These are phyloP conservation scores for Pseudotulostoma volvatum DNA, from an alignment of 495 filamentous ascomycete species.

Conservation along the genomic window DNA sequence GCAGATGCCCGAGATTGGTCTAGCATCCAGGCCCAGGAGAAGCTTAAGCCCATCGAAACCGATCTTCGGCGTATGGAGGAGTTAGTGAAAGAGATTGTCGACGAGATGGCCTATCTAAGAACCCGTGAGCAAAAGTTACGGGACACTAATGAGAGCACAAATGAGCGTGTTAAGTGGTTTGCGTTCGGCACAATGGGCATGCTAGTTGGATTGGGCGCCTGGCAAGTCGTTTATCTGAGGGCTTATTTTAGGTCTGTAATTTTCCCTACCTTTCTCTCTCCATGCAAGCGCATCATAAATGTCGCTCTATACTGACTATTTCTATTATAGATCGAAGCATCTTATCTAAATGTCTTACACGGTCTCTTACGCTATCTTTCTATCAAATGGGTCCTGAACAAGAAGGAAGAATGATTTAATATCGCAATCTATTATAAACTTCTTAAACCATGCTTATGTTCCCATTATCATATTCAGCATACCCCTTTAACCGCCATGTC, in stretches of 20 bases:
- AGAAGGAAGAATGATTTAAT: too few species aligned
- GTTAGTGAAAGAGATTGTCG: constrained; percentile 63
- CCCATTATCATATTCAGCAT: too few species aligned
- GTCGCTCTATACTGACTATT: neutral
- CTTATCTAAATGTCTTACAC: constrained; percentile 1
- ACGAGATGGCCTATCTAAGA: constrained; percentile 86
- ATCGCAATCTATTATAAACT: too few species aligned
- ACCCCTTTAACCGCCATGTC: too few species aligned
- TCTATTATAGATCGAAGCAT: constrained; percentile 4
- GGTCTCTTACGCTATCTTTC: neutral
- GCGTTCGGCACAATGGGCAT: constrained; percentile 89
- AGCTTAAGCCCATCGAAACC: constrained; percentile 92
- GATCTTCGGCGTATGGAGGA: constrained; percentile 89
- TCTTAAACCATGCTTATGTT: too few species aligned
- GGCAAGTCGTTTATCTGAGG: constrained; percentile 94
- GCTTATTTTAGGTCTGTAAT: constrained; percentile 75
- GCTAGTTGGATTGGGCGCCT: constrained; percentile 75
- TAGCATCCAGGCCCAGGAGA: constrained; percentile 88
- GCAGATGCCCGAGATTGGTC: constrained; percentile 98
- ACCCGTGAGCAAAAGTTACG: constrained; percentile 82
- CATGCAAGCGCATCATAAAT: neutral
- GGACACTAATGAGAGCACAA: constrained; percentile 99
- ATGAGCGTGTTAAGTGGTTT: constrained; percentile 97
- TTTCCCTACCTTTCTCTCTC: constrained; percentile 1
- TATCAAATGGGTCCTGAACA: too few species aligned